Base-by-base conservation (phyloP, 371 early-diverging fungal genomes). In the Mucor indicus region DNA sequence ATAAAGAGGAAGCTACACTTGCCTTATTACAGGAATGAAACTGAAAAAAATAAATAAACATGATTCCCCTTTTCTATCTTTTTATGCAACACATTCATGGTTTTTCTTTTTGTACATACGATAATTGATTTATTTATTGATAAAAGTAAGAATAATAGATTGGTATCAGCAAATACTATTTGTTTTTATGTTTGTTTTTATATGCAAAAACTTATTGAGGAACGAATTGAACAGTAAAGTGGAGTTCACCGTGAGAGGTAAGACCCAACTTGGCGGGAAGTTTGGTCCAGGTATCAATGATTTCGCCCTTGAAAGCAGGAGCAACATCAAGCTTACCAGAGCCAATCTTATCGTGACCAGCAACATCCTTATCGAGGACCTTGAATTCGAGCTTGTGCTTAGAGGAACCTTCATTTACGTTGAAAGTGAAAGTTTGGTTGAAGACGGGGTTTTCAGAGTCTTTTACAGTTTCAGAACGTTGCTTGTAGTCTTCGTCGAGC, bases 381-480 rank as follows among this genome's bases (percentile, higher is more conserved):
- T 66, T 53, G 27, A 69, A 47, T 19, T 66, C 48, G 20, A 72
- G 44, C 44, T 67, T 64, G 43, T 72, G 65, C 23, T 44, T 49
- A 23, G 53, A 53, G 11, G 59, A 55, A 19, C 64, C 62, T 47
- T 57, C 44, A 0, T 40, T 42, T 24, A 72, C 52, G 37, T 57
- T 63, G 54, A 72, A 72, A 13, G 62, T 57, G 45, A 72, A 72
- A 4, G 69, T 63, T 51, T 67, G 60, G 50, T 72, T 62, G 57
- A 58, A 72, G 23, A 66, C 69, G 13, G 73, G 73, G 36, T 68
- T 54, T 42, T 68, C 69, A 19, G 57, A 55, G 41, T 53, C 53
- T 36, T 42, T 50, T 27, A 60, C 30, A 3, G 45, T 45, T 13
- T 45, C 54, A 23, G 69, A 57, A 21, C 62, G 55, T 49, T 72